A percentile compares a stretch with the other conserved stretches of the same genome.
Conservation (phyloP, 2,329 filamentous ascomycete species). For the Calycina herbarum region DNA sequence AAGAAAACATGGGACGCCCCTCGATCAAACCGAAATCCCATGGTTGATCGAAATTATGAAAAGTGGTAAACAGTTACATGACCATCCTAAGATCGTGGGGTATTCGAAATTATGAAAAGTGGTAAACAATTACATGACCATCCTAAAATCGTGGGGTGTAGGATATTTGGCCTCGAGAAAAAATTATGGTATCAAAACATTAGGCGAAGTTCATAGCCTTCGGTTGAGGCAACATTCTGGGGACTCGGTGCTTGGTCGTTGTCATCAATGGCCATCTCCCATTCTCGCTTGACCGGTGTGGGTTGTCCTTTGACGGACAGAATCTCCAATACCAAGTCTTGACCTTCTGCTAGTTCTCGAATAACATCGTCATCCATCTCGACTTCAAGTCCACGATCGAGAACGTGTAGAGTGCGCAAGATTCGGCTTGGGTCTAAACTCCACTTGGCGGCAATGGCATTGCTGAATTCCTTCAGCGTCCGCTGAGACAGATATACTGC, state of each 20-base stretch:
- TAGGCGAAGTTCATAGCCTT: constrained; percentile 38
- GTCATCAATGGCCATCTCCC: constrained; percentile 61
- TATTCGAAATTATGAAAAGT: constrained; percentile 18
- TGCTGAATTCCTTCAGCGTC: constrained; percentile 71
- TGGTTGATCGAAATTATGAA: neutral
- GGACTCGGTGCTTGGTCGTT: constrained; percentile 29
- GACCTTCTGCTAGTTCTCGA: constrained; percentile 78
- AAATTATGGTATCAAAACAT: constrained; percentile 36
- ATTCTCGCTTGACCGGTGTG: constrained; percentile 53
- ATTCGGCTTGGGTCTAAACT: constrained; percentile 73
- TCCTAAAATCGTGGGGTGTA: constrained; percentile 30
- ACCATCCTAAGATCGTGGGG: constrained; percentile 29
- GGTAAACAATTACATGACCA: constrained; percentile 36
- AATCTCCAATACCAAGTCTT: constrained; percentile 83
- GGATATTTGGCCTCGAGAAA: constrained; percentile 20
- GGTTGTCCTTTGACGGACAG: constrained; percentile 33
- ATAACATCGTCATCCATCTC: constrained; percentile 91
- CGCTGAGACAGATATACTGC: constrained; percentile 84
- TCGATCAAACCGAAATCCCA: neutral
- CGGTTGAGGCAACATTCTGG: constrained; percentile 29
- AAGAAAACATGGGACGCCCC: constrained; percentile 7
- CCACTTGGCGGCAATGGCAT: constrained; percentile 75
- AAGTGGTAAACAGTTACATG: constrained; percentile 35
- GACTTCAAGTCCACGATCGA: constrained; percentile 74
- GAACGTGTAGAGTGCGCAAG: constrained; percentile 69